Evolutionary conservation across 2,329 filamentous ascomycete genomes (phyloP), one percentile per base, ranked within the genome.

Genomic region (Calycina herbarum): DNA sequence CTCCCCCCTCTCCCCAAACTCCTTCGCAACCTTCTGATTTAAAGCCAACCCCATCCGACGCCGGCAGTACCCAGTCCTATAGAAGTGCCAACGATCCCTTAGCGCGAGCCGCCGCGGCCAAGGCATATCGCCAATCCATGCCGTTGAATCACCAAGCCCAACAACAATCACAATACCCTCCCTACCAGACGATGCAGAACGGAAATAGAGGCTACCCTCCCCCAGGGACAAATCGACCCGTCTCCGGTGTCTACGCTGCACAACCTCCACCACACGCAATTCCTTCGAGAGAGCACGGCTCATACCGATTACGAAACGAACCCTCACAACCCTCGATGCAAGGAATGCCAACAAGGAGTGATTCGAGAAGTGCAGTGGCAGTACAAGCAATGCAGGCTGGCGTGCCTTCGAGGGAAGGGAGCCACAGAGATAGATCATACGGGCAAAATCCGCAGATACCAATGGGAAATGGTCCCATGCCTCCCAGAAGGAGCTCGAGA

Each of bases 401-500:
- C 20, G 82, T 89, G 58, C 87, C 89, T 2, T 83, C 86, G 40
- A 83, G 91, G 72, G 91, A 94, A 72, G 81, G 83, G 27, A 93
- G 87, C 74, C 86, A 91, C 73, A 85, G 85, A 74, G 89, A 92
- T 67, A 84, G 88, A 70, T 82, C 86, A 35, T 93, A 94, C 76
- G 85, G 86, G 63, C 83, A 86, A 67, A 81, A 83, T 66, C 82
- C 83, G 61, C 87, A 77, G 3, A 51, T 80, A 51, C 75, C 83
- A 45, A 77, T 79, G 35, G 83, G 81, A 15, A 88, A 85, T 75
- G 86, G 85, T 5, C 86, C 89, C 15, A 77, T 90, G 66, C 92
- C 93, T 57, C 90, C 91, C 54, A 86, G 93, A 72, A 86, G 90
- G 75, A 90, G 88, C 73, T 97, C 93, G 11, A 87, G 89, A 75